These are phyloP conservation scores for Cladosporium austrohemisphaericum DNA, from an alignment of 2,329 filamentous ascomycete genomes.

Conservation along the genomic window DNA sequence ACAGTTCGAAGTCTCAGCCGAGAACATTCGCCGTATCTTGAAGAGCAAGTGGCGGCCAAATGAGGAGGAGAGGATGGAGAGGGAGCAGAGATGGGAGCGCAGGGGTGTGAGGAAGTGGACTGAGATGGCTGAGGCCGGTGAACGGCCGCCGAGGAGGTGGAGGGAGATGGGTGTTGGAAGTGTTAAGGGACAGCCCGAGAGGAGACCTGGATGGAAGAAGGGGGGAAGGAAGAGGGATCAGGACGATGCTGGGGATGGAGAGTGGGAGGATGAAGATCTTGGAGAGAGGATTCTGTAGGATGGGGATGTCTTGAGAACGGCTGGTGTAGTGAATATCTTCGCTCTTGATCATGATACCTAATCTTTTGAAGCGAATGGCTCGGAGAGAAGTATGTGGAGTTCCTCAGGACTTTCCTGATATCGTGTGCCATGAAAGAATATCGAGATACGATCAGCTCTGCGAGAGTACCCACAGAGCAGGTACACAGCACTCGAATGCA, in stretches of 20 bases:
- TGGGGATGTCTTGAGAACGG: slow-evolving; percentile 2
- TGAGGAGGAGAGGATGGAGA: slow-evolving; percentile 43
- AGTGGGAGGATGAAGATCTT: slow-evolving; percentile 25
- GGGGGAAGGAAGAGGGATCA: background rate
- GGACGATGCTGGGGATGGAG: background rate
- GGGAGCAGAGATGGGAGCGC: slow-evolving; percentile 45
- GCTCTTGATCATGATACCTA: no score
- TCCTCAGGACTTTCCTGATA: no score
- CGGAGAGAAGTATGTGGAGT: background rate
- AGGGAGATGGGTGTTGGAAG: slow-evolving; percentile 32
- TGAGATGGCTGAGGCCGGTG: slow-evolving; percentile 47
- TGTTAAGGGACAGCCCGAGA: slow-evolving; percentile 8
- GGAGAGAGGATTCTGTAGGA: slow-evolving; percentile 20
- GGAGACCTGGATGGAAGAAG: slow-evolving; percentile 11
- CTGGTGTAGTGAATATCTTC: background rate
- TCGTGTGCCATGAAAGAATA: no score
- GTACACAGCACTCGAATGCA: no score
- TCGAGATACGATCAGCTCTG: no score
- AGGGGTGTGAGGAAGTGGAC: slow-evolving; percentile 48
- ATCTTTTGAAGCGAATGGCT: no score
- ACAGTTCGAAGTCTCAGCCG: slow-evolving; percentile 81
- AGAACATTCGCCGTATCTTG: slow-evolving; percentile 82
- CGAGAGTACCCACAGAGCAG: no score
- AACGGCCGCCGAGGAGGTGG: slow-evolving; percentile 55
- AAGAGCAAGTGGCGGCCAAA: slow-evolving; percentile 70